Conservation (phyloP, 192 early-diverging fungal genomes). For the Podila epicladia region DNA sequence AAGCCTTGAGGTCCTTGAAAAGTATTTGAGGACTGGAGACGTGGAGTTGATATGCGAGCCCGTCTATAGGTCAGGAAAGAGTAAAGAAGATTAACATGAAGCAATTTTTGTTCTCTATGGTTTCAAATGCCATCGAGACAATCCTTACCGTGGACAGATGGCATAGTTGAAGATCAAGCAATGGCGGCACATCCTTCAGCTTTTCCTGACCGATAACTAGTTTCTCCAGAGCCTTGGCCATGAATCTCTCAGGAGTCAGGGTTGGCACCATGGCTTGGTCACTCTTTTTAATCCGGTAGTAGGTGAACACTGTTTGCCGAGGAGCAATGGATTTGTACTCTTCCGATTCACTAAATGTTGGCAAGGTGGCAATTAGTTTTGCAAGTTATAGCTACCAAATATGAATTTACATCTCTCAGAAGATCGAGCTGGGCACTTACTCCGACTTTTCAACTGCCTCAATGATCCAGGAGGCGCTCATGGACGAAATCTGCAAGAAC, state of each 20-base stretch:
- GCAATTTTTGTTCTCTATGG: conserved; percentile 42
- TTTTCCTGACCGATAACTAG: conserved; percentile 55
- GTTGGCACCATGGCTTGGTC: neutral
- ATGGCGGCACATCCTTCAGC: conserved; percentile 50
- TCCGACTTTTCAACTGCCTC: conserved; percentile 59
- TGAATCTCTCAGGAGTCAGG: conserved; percentile 59
- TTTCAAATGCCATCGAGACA: conserved; percentile 16
- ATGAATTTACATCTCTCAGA: too few relatives aligned
- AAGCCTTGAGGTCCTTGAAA: conserved; percentile 75
- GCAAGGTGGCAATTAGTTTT: conserved; percentile 6
- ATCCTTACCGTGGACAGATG: conserved; percentile 59
- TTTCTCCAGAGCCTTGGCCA: conserved; percentile 54
- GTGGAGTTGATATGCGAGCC: conserved; percentile 64
- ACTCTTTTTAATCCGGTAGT: conserved; percentile 57
- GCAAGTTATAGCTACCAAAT: neutral
- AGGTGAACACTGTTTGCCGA: conserved; percentile 65
- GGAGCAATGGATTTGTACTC: conserved; percentile 55
- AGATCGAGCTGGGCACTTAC: conserved; percentile 14
- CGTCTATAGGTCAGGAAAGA: conserved; percentile 57
- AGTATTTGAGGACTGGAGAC: conserved; percentile 70
- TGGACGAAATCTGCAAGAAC: conserved; percentile 73
- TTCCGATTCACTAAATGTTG: conserved; percentile 48
- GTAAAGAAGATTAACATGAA: conserved; percentile 43
- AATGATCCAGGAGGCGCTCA: conserved; percentile 79
- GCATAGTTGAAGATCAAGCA: conserved; percentile 55